Evolutionary conservation across 1,139 yeast species (phyloP).

Genomic region (Kurtzmaniella quercitrusa): DNA sequence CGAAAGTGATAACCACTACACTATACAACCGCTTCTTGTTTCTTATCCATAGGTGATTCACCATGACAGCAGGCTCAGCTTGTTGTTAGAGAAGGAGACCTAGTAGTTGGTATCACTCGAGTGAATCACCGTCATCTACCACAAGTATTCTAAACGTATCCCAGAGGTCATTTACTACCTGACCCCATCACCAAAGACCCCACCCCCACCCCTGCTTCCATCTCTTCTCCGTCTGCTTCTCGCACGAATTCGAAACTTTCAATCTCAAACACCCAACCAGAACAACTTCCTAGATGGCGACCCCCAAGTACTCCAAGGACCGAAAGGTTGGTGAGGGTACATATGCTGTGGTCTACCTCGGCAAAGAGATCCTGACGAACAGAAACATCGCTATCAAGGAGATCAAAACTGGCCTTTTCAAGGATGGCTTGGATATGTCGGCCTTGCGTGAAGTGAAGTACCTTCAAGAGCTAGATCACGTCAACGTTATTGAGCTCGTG

Average conservation of each 20-base stretch:
- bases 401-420: conserved; percentile 90
- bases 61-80: not conserved
- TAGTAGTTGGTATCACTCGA: too few relatives aligned
- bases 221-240: not conserved
- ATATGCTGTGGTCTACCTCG: conserved; percentile 93
- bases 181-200: too few relatives aligned
- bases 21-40: conserved; percentile 32
- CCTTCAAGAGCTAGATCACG: conserved; percentile 79
- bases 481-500: conserved; percentile 77
- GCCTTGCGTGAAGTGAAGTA: conserved; percentile 95
- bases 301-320: conserved; percentile 44
- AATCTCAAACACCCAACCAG: not conserved
- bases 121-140: too few relatives aligned
- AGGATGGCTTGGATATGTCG: conserved; percentile 96
- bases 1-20: conserved; percentile 51
- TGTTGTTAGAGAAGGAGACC: too few relatives aligned
- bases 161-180: too few relatives aligned
- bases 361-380: conserved; percentile 53
- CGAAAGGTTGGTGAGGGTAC: conserved; percentile 98
- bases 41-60: not conserved
- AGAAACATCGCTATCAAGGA: conserved; percentile 87
- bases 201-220: too few relatives aligned
- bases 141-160: too few relatives aligned
- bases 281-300: not conserved
- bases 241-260: not conserved